A percentile compares a stretch with the other conserved stretches of the same genome.
Conservation (phyloP, 306 rosid species). For the Quercus suber region DNA sequence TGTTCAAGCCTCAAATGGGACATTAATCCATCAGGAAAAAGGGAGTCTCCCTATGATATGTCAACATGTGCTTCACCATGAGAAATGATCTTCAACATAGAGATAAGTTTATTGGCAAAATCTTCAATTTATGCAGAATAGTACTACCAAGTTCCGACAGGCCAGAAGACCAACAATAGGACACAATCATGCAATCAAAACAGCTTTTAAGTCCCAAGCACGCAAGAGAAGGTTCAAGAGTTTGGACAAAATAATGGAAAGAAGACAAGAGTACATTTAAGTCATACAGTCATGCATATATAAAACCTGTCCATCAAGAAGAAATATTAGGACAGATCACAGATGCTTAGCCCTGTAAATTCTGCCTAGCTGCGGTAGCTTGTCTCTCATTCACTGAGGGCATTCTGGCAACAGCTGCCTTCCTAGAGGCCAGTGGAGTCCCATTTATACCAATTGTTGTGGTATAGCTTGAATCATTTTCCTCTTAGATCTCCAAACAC, state of each 20-base stretch:
- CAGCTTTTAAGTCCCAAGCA: neutral
- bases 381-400: slow-evolving; percentile 21
- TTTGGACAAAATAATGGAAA: slow-evolving; percentile 11
- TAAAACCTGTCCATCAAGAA: too few relatives aligned
- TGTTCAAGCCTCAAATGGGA: too few relatives aligned
- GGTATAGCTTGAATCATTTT: too few relatives aligned
- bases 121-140: neutral
- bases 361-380: too few relatives aligned
- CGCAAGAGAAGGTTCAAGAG: neutral
- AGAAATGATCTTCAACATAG: neutral
- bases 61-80: neutral
- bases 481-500: too few relatives aligned
- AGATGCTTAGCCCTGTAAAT: too few relatives aligned
- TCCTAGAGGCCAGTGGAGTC: slow-evolving; percentile 79
- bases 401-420: slow-evolving; percentile 94
- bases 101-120: neutral
- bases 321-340: too few relatives aligned
- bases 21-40: neutral
- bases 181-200: neutral
- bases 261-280: neutral
- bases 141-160: neutral
- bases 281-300: too few relatives aligned
- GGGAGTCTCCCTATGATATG: neutral
- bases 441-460: slow-evolving; percentile 16
- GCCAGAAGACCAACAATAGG: neutral